Base-by-base conservation (phyloP, 192 early-diverging fungal genomes). In the Spinellus fusiger region DNA sequence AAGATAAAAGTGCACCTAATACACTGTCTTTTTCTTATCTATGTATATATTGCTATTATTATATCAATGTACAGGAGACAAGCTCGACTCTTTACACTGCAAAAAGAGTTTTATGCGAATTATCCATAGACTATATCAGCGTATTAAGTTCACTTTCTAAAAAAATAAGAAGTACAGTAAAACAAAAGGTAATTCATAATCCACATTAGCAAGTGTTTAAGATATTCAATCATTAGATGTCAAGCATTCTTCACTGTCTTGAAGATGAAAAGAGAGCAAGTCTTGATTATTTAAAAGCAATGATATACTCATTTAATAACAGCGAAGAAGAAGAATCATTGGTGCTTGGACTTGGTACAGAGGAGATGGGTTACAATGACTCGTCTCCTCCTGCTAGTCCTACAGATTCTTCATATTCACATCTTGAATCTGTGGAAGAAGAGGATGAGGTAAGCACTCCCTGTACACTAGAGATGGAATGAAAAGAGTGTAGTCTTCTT, bases 81-180 rank as follows among this genome's bases (percentile, higher is more conserved):
- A 54, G 35, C 20, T 40, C 52, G 10, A 31, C 35, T 22, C 40
- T 63, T 5, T 63, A 63, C 35, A 35, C 37, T 27, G 35, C 51
- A 2, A 63, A 63, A 47, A 35, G 38, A 22, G 22, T 49, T 18
- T 16, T 63, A 13, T 63, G 61, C 27, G 49, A 63, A n/a, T 20
- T 63, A 5, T 23, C 49, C 10, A 52, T 63, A 18, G 61, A 63
- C 15, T 63, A 63, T 31, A 63, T 63, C 22, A 35, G 33, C 18
- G 28, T 27, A 15, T 12, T 51, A 13, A 29, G 12, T 51, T 10
- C 49, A 3, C 22, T 51, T 51, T 10, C 26, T 25, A 23, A 51
- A 22, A 51, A 51, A 22, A 51, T 25, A 9, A 16, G 49, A 3
- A 22, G 20, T 15, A 15, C 26, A 51, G 25, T 51, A 3, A 51